phyloP scores from a whole-genome alignment of 2,329 filamentous ascomycete species.

The Oidium heveae region DNA sequence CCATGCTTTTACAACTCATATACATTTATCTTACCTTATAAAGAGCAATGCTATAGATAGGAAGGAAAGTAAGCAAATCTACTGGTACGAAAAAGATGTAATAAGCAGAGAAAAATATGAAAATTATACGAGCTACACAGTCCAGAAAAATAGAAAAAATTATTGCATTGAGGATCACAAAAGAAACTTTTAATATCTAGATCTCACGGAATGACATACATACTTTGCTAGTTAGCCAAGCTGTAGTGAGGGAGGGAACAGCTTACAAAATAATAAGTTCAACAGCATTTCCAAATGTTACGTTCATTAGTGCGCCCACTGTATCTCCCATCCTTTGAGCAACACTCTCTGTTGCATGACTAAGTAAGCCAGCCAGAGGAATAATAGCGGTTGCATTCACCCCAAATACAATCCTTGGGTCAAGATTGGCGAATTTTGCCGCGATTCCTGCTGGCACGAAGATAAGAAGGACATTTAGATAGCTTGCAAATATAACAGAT shows the following conservation, averaged over 20 bases:
- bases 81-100: too few species aligned
- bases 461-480: slow-evolving; percentile 51
- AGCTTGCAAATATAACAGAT: slow-evolving; percentile 44
- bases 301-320: slow-evolving; percentile 46
- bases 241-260: neutral
- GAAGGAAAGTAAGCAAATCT: too few species aligned
- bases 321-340: slow-evolving; percentile 48
- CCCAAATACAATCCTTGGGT: slow-evolving; percentile 39
- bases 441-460: slow-evolving; percentile 60
- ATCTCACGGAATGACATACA: slow-evolving; percentile 31
- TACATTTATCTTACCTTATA: slow-evolving; percentile 26
- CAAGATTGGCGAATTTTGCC: slow-evolving; percentile 26
- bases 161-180: too few species aligned
- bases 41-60: slow-evolving; percentile 40
- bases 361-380: slow-evolving; percentile 45
- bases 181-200: too few species aligned
- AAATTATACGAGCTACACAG: too few species aligned
- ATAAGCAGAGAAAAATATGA: too few species aligned
- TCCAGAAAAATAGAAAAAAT: too few species aligned
- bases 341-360: slow-evolving; percentile 51
- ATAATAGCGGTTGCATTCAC: slow-evolving; percentile 56
- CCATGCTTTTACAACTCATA: neutral
- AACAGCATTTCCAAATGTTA: slow-evolving; percentile 57
- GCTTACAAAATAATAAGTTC: slow-evolving; percentile 52
- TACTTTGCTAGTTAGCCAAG: slow-evolving; percentile 17